Conservation (phyloP, 495 filamentous ascomycete genomes). For the Xylaria intraflava region DNA sequence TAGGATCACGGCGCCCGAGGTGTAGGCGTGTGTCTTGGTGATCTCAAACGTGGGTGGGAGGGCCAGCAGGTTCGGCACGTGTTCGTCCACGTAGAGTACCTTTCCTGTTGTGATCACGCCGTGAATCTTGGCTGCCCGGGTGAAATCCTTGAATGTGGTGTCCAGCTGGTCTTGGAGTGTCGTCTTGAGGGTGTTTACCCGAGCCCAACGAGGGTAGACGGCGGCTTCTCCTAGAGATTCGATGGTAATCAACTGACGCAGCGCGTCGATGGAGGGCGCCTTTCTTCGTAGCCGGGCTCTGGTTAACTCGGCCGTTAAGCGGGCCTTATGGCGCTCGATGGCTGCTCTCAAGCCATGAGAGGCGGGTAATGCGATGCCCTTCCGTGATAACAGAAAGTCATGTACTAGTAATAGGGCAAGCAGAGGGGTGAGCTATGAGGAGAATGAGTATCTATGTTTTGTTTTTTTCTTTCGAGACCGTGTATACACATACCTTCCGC, state of each 20-base stretch:
- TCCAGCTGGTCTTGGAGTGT: constrained; percentile 60
- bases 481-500: constrained; percentile 57
- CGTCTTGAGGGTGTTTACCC: constrained; percentile 73
- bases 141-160: constrained; percentile 59
- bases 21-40: constrained; percentile 63
- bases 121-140: constrained; percentile 41
- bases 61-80: constrained; percentile 79
- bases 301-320: constrained; percentile 74
- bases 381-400: constrained; percentile 74
- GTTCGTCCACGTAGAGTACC: constrained; percentile 55
- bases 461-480: no score
- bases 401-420: constrained; percentile 78
- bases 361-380: constrained; percentile 68
- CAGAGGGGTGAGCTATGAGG: constrained; percentile 64
- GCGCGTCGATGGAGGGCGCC: constrained; percentile 54
- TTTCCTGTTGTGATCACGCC: constrained; percentile 30
- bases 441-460: no score
- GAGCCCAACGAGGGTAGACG: constrained; percentile 74
- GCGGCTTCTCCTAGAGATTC: constrained; percentile 24
- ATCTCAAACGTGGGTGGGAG: constrained; percentile 63
- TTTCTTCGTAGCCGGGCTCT: constrained; percentile 67
- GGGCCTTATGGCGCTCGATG: constrained; percentile 72
- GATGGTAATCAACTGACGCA: constrained; percentile 52
- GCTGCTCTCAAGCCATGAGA: constrained; percentile 69
- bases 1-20: constrained; percentile 68